A percentile compares a stretch with the other conserved stretches of the same genome.
Evolutionary conservation across 2,329 filamentous ascomycete genomes (phyloP).

Genomic region (Microsporum ferrugineum): DNA sequence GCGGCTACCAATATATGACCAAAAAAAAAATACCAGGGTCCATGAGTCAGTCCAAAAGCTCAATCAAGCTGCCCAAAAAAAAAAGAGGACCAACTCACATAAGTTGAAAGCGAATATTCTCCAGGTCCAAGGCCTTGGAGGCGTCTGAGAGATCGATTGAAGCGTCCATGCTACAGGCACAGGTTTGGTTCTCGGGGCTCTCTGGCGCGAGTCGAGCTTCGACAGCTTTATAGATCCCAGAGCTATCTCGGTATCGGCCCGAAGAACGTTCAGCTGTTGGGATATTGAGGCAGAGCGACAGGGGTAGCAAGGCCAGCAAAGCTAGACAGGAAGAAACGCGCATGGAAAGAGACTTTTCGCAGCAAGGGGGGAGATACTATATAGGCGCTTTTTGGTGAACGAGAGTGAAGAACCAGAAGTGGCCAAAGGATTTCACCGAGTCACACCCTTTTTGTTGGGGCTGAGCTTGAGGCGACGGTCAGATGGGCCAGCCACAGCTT

Average conservation of each 20-base stretch:
- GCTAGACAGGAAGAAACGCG: background rate
- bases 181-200: background rate
- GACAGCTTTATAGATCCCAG: background rate
- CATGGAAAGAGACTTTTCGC: background rate
- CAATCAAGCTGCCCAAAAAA: background rate
- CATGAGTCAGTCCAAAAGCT: background rate
- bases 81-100: constrained; percentile 50
- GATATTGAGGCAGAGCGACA: background rate
- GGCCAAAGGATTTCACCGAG: background rate
- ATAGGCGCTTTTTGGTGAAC: no score
- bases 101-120: constrained; percentile 84
- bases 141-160: constrained; percentile 79
- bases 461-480: background rate
- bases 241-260: background rate
- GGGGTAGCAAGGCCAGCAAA: background rate
- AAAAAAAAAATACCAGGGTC: background rate
- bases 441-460: background rate
- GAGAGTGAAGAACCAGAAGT: background rate
- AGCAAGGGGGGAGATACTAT: background rate
- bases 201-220: background rate
- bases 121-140: constrained; percentile 73
- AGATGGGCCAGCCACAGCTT: background rate
- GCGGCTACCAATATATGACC: constrained; percentile 46
- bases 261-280: background rate
- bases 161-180: constrained; percentile 59